Evolutionary conservation across 257 asterid genomes (phyloP), one percentile per base, ranked within the genome.

Genomic region (Petunia axillaris): DNA sequence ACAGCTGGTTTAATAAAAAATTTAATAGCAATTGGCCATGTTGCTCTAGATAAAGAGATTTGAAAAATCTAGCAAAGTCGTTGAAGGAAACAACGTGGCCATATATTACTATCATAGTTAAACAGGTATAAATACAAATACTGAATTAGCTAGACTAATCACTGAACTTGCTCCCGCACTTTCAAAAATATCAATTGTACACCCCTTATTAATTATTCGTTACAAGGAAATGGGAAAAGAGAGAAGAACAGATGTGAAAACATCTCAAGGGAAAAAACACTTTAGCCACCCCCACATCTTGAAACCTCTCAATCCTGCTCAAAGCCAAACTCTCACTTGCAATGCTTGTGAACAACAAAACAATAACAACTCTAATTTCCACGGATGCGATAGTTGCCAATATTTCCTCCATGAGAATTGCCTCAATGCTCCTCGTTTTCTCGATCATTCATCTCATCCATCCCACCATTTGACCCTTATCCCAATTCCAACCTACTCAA

Each of bases 211-310:
- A 55, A n/a, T 67, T 67, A n/a, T 14, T 15, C 41, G 2, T 68
- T 44, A 0, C 5, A 70, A 8, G 41, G 16, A 8, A 70, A 44
- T 68, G 76, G 76, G 76, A 16, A 68, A 57, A 68, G 58, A 44
- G 57, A 44, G 55, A 59, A 10, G 6, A 2, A 64, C 41, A 65
- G 48, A 81, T 59, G 79, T 1, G 8, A 25, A 25, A 25, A 39
- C 80, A 46, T 35, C 44, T 50, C 76, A 60, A 7, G 54, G 76
- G 16, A 46, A 78, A 67, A 58, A 78, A 53, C 95, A 91, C 74
- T 89, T 89, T 83, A 86, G 91, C 86, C 93, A 91, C 11, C 87
- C 89, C 54, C 91, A 89, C 75, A 86, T 87, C 39, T 44, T 91
- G 66, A 78, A 43, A 75, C 83, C 67, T 1, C 78, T 84, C 0